Evolutionary conservation across 2,329 filamentous ascomycete genomes (phyloP), one percentile per base, ranked within the genome.

Genomic region (Nemania diffusa): DNA sequence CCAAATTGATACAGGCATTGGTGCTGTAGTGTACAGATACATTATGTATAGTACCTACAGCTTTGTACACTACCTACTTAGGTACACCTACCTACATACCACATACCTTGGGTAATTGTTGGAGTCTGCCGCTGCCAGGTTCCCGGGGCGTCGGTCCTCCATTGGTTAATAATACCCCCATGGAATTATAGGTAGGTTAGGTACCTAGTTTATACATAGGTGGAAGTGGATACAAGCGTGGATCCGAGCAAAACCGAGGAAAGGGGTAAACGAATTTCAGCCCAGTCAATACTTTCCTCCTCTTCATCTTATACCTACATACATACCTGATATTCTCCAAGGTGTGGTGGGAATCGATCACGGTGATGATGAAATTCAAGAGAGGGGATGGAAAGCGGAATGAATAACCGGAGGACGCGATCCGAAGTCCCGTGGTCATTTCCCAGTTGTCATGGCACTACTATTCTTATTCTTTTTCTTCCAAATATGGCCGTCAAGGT

Each of bases 201-300:
- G 32, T 34, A 40, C 37, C 11, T 34, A 34, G 5, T 34, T 5
- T 5, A 11, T 34, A 34, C 15, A 9, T 40, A 17, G 37, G 27
- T 40, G 56, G 63, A 60, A 51, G 65, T 67, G 57, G 62, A 29
- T 44, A 60, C 56, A 34, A 40, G 29, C 52, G 57, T 68, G 57
- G 61, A 26, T 32, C 66, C 58, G 53, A 62, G 27, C 50, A 64
- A 13, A 48, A 13, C 63, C 48, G 51, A 63, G 52, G 52, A 65
- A 61, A 63, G 65, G 62, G 64, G 64, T 22, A 59, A 57, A 40
- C 15, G 27, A 34, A 58, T 57, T 67, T 65, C 68, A 68, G 68
- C 65, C 68, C 59, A 58, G 44, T 58, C 37, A 53, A 64, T 64
- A 64, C 46, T 37, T 52, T 55, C 51, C 34, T 57, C 20, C 27